A percentile compares a stretch with the other conserved stretches of the same genome.
These are phyloP conservation scores for Collybia mongolica DNA, from an alignment of 768 basidiomycete species.

Conservation along the genomic window DNA sequence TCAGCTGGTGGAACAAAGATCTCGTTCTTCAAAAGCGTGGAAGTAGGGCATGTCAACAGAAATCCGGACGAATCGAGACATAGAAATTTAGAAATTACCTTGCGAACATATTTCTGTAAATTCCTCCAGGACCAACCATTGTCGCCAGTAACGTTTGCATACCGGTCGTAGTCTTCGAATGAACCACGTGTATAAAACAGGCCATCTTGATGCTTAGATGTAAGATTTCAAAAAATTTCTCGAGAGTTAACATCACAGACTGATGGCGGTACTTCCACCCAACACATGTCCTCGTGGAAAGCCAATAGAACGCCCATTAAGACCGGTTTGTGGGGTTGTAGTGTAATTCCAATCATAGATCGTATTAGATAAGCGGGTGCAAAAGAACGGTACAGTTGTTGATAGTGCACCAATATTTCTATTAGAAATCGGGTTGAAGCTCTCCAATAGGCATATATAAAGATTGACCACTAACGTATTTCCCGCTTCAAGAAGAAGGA, in stretches of 20 bases:
- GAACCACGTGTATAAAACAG: slow-evolving; percentile 32
- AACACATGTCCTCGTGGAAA: slow-evolving; percentile 26
- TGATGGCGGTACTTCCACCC: slow-evolving; percentile 28
- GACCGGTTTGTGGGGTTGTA: slow-evolving; percentile 23
- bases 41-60: background rate
- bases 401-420: slow-evolving; percentile 10
- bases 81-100: slow-evolving; percentile 10
- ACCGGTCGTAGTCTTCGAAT: slow-evolving; percentile 28
- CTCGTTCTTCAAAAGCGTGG: slow-evolving; percentile 29
- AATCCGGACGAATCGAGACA: background rate
- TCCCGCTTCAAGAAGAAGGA: slow-evolving; percentile 21
- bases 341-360: slow-evolving; percentile 29
- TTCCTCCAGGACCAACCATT: slow-evolving; percentile 30
- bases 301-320: slow-evolving; percentile 18
- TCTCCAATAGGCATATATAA: background rate
- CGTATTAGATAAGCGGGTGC: slow-evolving; percentile 15
- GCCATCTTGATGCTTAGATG: slow-evolving; percentile 15
- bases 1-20: slow-evolving; percentile 32
- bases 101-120: slow-evolving; percentile 24
- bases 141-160: slow-evolving; percentile 24
- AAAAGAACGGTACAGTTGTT: slow-evolving; percentile 13
- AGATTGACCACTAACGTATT: background rate
- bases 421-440: background rate
- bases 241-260: slow-evolving; percentile 12
- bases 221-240: background rate